These are phyloP conservation scores for Anethum foeniculum DNA, from an alignment of 140 eudicot species.

Conservation along the genomic window DNA sequence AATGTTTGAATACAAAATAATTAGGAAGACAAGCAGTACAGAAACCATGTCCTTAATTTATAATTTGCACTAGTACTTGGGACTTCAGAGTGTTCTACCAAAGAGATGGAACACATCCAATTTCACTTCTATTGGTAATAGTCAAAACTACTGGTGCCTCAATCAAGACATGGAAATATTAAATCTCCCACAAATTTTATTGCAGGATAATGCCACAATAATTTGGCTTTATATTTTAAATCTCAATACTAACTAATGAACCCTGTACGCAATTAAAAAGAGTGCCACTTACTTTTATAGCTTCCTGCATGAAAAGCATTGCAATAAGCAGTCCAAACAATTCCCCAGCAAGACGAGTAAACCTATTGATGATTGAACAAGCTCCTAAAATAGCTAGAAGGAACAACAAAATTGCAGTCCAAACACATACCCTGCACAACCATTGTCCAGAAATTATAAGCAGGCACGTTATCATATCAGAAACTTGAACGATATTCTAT, in stretches of 20 bases:
- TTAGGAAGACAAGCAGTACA: neutral
- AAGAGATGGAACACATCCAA: neutral
- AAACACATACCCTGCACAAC: slow-evolving; percentile 30
- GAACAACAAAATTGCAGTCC: slow-evolving; percentile 31
- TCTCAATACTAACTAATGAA: neutral
- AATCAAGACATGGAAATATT: neutral
- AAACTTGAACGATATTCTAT: neutral
- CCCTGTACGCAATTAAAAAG: neutral
- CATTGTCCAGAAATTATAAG: neutral
- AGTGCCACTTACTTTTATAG: slow-evolving; percentile 25
- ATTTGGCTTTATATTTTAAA: neutral
- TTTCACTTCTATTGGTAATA: neutral
- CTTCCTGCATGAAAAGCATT: slow-evolving; percentile 36
- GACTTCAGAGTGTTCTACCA: neutral
- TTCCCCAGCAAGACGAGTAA: slow-evolving; percentile 36
- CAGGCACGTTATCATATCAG: neutral
- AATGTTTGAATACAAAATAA: neutral
- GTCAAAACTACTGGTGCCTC: neutral
- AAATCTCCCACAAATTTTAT: neutral
- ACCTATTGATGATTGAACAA: slow-evolving; percentile 30
- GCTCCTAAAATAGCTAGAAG: slow-evolving; percentile 28
- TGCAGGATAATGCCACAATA: neutral
- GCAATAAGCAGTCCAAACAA: slow-evolving; percentile 32
- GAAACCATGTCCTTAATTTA: neutral
- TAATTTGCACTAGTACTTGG: neutral